Base-by-base conservation (phyloP, 768 basidiomycete genomes). In the Amanita inopinata region DNA sequence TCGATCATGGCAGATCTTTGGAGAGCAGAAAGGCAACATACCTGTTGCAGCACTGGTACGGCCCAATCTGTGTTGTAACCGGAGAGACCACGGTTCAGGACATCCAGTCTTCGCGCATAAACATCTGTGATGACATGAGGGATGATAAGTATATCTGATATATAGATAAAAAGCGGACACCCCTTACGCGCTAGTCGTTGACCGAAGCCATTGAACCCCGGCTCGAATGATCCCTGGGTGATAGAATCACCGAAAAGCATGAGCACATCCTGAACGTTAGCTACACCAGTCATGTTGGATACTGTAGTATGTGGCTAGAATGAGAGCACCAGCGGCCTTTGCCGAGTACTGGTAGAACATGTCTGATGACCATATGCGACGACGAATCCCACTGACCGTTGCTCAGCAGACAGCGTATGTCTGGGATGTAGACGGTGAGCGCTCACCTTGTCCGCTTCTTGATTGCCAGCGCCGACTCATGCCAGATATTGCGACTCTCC, bases 51-150 rank as follows among this genome's bases (percentile, higher is more conserved):
- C 20, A 89, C 71, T 3, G 86, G 84, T 27, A 91, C 62, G 4
- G 70, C 80, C 91, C 90, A 93, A 24, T 82, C 78, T 0, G 88
- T 83, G 54, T 86, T 92, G 61, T 93, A 96, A 2, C 90, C 90
- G 22, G 75, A 70, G 20, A 80, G 66, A 1, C 92, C 92, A 36
- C 91, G 78, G 55, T 94, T 94, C 48, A 94, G 49, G 14, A 96
- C 78, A 54, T 96, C 92, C 23, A 91, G 60, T 58, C 80, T 87
- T 48, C 92, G 69, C 32, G 72, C 72, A 58, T 94, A 94, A 0
- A 68, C 70, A 56, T 83, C 88, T 90, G 48, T 45, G 3, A 5
- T 37, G 10, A 15, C 30, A 35, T 18, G 27, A 17, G 30, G 48
- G 31, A 49, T 18, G 17, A 31, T 24, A 17, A 31, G 33, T 38